Evolutionary conservation across 768 basidiomycete species (phyloP), one percentile per base, ranked within the genome.

Genomic region (Leccinum aurantiacum): DNA sequence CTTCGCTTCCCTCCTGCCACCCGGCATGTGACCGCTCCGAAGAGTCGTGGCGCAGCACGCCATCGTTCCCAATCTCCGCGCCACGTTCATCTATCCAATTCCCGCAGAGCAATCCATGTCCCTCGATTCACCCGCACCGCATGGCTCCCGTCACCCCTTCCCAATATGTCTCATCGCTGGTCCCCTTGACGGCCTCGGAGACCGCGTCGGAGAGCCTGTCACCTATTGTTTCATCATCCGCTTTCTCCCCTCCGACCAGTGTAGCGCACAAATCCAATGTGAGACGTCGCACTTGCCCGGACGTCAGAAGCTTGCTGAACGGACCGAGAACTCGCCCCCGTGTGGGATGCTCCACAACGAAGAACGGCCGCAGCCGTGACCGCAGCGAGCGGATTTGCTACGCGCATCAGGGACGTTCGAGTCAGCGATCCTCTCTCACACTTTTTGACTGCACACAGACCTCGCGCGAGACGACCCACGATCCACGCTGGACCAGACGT

Each of bases 291-390:
- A 86, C 62, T 22, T 71, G 68, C 38, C 19, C 44, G 11, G 76
- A 74, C 27, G 33, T 37, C 14, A 84, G 81, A n/a, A 97, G 75
- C 69, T 84, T 89, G 55, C 77, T 73, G 75, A 87, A 98, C 24
- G 95, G 95, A 0, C 95, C 96, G 15, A 77, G 75, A 33, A 95
- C 68, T 57, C 79, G 76, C 9, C 94, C 95, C 52, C 87, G 89
- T 29, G 77, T 76, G n/a, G 91, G 79, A 71, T 97, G 94, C 10
- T 74, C 77, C 49, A 95, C 80, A 67, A 78, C 79, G 76, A 97
- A 98, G 75, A 86, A 97, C 19, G 94, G 93, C 10, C 81, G 75
- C 7, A 96, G 77, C 24, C 88, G 85, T 17, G 84, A 79, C 60
- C 79, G 78, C 52, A 93, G 72, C 49, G 77, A 67, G 41, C 74